phyloP scores from a whole-genome alignment of 805 yeast species.

The Saturnispora bothae region DNA sequence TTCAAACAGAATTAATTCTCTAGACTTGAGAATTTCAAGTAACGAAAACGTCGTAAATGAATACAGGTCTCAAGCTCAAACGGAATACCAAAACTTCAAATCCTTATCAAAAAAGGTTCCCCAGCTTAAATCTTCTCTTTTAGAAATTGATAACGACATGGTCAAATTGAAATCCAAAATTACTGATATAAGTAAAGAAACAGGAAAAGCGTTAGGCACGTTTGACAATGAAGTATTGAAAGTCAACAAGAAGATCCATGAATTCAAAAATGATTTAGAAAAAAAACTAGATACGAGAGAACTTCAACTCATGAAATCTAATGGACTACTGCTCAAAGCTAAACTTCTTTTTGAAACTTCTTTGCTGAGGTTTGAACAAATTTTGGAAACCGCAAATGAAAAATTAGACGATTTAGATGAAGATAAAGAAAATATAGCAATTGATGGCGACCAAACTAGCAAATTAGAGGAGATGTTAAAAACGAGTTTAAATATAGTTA shows the following conservation, averaged over 20 bases:
- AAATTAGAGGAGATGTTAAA: conserved; percentile 3
- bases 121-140: background rate
- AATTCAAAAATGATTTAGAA: background rate
- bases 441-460: background rate
- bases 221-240: conserved; percentile 1
- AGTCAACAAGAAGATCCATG: background rate
- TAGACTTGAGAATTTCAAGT: background rate
- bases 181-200: background rate
- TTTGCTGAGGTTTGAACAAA: conserved; percentile 19
- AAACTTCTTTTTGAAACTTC: conserved; percentile 23
- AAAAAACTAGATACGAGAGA: conserved; percentile 9
- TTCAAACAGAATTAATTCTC: background rate
- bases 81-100: conserved; percentile 5
- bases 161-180: background rate
- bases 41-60: background rate
- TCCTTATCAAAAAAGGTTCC: conserved; percentile 4
- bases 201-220: background rate
- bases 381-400: conserved; percentile 1
- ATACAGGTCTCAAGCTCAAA: conserved; percentile 5
- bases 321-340: conserved; percentile 18
- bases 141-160: background rate
- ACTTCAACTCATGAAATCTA: conserved; percentile 21
- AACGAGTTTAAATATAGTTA: background rate
- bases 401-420: background rate
- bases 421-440: conserved; percentile 2